Base-by-base conservation (phyloP, 192 early-diverging fungal genomes). In the Spinellus fusiger region DNA sequence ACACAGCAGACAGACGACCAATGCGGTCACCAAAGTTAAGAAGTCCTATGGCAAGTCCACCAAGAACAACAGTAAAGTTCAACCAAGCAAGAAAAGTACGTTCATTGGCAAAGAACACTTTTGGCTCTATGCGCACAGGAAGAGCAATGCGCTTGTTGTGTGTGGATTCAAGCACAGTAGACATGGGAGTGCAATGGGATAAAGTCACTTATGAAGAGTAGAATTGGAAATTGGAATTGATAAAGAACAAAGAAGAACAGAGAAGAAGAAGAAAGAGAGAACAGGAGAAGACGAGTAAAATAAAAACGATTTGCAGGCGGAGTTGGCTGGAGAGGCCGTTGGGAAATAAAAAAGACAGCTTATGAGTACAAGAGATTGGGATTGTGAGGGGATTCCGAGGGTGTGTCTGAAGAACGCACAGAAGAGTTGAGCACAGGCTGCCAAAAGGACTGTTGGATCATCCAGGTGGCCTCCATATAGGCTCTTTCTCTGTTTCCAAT, bases 51-150 rank as follows among this genome's bases (percentile, higher is more conserved):
- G 86, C 87, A 23, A 92, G 75, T 22, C 85, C 84, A 12, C 87
- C 88, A 35, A 92, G 69, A 12, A 92, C 77, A 33, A 88, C 84
- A 7, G 88, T 80, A 71, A 93, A 91, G 64, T 90, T 88, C 38
- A 93, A 77, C 92, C 92, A 96, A 4, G 92, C 86, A 38, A 94
- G 74, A 56, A 94, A 93, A 1, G 93, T 96, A 20, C 93, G 82
- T 74, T 96, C 93, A 67, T 96, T 96, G 31, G 93, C 93, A 73
- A 96, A 95, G 68, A 93, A 95, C 12, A 95, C 89, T 62, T 96
- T 96, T 57, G 91, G 91, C 40, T 93, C 89, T n/a, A 92, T 80
- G 6, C 88, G 81, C 31, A 87, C 77, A 3, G 89, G 89, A 5
- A 89, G 66, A 26, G 83, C 86, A 54, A 91, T 89, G 18, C 89